Conservation (phyloP, 441 rosid species). For the Viola pubescens region DNA sequence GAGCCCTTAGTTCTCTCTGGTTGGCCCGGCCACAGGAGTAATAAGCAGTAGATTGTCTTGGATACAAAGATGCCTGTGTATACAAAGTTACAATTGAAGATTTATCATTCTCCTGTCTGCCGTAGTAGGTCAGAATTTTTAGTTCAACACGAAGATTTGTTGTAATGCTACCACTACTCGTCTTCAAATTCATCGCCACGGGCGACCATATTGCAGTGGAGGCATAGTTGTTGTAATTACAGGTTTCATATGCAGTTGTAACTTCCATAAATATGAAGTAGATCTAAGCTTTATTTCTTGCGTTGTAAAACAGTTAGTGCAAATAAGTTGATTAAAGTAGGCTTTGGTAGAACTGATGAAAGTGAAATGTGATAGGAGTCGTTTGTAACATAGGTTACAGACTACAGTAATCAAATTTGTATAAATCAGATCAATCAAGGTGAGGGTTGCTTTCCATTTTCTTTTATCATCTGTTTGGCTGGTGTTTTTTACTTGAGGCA, state of each 20-base stretch:
- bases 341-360: constrained; percentile 15
- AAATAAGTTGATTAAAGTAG: constrained; percentile 22
- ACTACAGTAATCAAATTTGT: too few relatives aligned
- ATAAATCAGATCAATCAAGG: too few relatives aligned
- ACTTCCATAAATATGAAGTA: constrained; percentile 11
- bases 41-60: constrained; percentile 7
- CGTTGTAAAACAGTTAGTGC: constrained; percentile 19
- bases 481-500: too few relatives aligned
- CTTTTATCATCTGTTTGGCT: too few relatives aligned
- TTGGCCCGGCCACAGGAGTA: constrained; percentile 61
- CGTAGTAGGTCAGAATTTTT: neutral
- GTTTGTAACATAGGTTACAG: constrained; percentile 22
- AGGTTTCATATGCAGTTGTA: constrained; percentile 21
- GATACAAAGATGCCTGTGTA: neutral
- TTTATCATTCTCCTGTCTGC: neutral
- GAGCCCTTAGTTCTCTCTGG: constrained; percentile 73
- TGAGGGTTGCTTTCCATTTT: too few relatives aligned
- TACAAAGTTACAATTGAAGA: neutral
- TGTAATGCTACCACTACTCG: neutral
- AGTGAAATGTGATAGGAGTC: constrained; percentile 13
- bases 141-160: neutral
- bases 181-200: neutral
- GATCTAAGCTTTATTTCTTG: constrained; percentile 15
- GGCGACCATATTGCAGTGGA: neutral
- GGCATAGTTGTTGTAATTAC: constrained; percentile 17